Evolutionary conservation across 2,329 filamentous ascomycete genomes (phyloP).

Genomic region (Microcyclospora pomicola): DNA sequence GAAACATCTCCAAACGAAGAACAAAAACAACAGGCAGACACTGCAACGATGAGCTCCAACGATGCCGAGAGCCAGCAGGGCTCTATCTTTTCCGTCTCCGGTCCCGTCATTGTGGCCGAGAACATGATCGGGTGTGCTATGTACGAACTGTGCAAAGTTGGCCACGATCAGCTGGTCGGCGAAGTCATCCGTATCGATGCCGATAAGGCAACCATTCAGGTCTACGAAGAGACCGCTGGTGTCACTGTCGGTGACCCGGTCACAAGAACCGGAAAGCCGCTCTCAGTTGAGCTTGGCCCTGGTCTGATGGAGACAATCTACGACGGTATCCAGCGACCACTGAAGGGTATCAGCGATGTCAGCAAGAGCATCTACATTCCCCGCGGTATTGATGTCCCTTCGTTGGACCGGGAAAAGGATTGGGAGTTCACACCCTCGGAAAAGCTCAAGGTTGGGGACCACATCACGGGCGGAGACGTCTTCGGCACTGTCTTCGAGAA

Average conservation of each 20-base stretch:
- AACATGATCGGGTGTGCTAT: conserved; percentile 98
- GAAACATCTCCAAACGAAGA: conserved; percentile 7
- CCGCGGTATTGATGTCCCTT: conserved; percentile 75
- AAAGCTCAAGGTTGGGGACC: conserved; percentile 83
- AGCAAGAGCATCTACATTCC: conserved; percentile 94
- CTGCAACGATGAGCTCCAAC: conserved; percentile 24
- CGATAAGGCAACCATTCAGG: conserved; percentile 94
- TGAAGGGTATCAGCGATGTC: conserved; percentile 65
- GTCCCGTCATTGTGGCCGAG: conserved; percentile 91
- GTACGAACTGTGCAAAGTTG: conserved; percentile 96
- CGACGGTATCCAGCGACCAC: conserved; percentile 93
- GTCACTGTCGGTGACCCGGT: conserved; percentile 94
- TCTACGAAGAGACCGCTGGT: conserved; percentile 98
- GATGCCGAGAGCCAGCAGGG: conserved; percentile 45
- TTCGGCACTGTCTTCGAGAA: conserved; percentile 95
- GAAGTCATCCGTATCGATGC: conserved; percentile 96
- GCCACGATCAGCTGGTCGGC: conserved; percentile 80
- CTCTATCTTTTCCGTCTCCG: conserved; percentile 58
- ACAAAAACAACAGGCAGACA: conserved; percentile 6
- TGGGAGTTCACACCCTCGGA: conserved; percentile 80
- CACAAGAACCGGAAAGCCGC: conserved; percentile 75
- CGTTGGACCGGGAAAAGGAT: conserved; percentile 80
- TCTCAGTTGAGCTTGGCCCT: conserved; percentile 93
- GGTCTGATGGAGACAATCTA: conserved; percentile 98
- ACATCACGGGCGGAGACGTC: conserved; percentile 90